A percentile compares a stretch with the other conserved stretches of the same genome.
Conservation (phyloP, 805 yeast species). For the Yarrowia osloensis region DNA sequence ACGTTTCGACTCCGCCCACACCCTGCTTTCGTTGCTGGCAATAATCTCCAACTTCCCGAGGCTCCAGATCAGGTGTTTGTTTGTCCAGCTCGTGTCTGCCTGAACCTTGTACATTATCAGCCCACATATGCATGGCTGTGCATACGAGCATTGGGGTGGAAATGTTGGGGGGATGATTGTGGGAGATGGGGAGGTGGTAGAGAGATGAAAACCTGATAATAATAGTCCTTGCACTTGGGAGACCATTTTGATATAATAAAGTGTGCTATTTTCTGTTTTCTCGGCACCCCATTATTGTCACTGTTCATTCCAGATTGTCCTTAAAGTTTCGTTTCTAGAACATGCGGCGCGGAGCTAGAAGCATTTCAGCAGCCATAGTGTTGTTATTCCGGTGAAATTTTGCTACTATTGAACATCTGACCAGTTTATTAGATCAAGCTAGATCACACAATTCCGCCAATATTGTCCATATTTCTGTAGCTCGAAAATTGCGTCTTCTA, state of each 20-base stretch:
- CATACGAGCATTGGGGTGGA: conserved; percentile 1
- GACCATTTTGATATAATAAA: neutral
- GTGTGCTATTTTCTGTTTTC: neutral
- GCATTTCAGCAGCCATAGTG: no score
- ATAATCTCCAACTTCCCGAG: neutral
- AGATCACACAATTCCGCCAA: no score
- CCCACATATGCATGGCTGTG: conserved; percentile 21
- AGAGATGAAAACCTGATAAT: no score
- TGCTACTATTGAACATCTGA: no score
- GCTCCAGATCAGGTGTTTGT: neutral
- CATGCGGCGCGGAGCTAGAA: neutral
- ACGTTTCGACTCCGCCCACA: neutral
- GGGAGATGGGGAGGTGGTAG: neutral
- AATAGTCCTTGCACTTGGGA: no score
- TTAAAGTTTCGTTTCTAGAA: neutral
- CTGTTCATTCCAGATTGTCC: neutral
- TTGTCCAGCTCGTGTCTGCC: neutral
- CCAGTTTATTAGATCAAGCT: no score
- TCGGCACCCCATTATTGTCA: neutral
- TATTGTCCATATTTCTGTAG: neutral
- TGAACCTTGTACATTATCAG: conserved; percentile 15
- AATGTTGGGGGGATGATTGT: neutral
- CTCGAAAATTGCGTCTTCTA: neutral
- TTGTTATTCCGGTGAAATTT: no score
- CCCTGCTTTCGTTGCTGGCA: neutral